phyloP scores from a whole-genome alignment of 352 stramenopile species.

The Pythium periplocum region DNA sequence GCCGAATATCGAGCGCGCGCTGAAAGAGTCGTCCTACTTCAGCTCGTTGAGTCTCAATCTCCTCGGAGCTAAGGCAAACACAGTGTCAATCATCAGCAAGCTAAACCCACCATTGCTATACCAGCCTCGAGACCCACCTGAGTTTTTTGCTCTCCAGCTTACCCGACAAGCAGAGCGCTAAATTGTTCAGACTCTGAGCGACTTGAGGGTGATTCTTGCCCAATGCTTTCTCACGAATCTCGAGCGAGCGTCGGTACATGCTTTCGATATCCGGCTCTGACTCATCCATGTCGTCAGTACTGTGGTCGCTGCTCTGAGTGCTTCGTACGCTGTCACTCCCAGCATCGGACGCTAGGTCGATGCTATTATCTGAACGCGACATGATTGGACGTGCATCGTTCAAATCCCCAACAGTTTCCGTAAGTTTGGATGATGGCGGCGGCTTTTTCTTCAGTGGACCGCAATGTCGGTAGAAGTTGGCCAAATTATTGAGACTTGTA shows the following conservation, averaged over 20 bases:
- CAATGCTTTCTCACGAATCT: constrained; percentile 65
- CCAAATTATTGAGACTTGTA: constrained; percentile 78
- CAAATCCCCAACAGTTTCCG: constrained; percentile 11
- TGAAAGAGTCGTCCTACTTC: constrained; percentile 68
- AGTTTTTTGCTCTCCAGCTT: constrained; percentile 49
- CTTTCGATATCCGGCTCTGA: constrained; percentile 43
- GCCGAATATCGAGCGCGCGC: constrained; percentile 58
- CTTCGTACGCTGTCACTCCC: constrained; percentile 14
- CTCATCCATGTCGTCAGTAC: constrained; percentile 11
- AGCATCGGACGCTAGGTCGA: constrained; percentile 7
- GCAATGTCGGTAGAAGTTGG: constrained; percentile 83
- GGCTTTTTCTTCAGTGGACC: constrained; percentile 18
- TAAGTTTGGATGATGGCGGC: constrained; percentile 9
- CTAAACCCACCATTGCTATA: too few species aligned
- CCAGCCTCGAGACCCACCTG: constrained; percentile 26
- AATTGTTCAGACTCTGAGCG: constrained; percentile 76
- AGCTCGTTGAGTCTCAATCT: constrained; percentile 28
- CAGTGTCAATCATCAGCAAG: constrained; percentile 4
- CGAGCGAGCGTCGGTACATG: constrained; percentile 73
- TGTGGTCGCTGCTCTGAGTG: constrained; percentile 9
- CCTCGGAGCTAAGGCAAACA: constrained; percentile 8
- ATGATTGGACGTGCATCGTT: constrained; percentile 15
- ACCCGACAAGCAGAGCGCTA: constrained; percentile 66
- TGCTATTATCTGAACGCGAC: constrained; percentile 9
- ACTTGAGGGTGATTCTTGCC: constrained; percentile 71